phyloP scores from a whole-genome alignment of 2,329 filamentous ascomycete genomes.

The Aureobasidium sp. region DNA sequence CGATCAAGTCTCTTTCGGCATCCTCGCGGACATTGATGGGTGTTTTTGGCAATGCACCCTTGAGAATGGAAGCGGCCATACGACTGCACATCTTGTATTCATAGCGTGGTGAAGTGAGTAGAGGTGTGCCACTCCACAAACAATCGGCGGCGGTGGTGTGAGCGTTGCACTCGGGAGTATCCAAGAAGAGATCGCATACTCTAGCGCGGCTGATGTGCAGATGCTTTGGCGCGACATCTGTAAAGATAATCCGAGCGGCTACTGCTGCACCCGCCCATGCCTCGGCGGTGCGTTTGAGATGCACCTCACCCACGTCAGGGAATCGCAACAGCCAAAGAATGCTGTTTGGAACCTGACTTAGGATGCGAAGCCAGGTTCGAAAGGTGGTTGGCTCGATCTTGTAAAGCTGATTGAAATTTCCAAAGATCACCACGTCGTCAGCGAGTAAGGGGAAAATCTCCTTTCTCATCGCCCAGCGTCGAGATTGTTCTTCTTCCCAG shows the following conservation, averaged over 20 bases:
- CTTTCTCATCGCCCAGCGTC: constrained; percentile 93
- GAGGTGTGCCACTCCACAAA: constrained; percentile 94
- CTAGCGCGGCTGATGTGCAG: constrained; percentile 93
- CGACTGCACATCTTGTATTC: constrained; percentile 99
- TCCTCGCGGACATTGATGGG: constrained; percentile 63
- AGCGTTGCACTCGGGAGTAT: constrained; percentile 98
- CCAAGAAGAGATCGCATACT: constrained; percentile 94
- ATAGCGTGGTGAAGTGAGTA: constrained; percentile 91
- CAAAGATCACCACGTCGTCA: constrained; percentile 90
- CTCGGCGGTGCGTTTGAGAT: constrained; percentile 82
- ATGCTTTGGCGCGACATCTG: constrained; percentile 95
- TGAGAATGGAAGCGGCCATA: constrained; percentile 96
- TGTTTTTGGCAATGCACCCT: constrained; percentile 82
- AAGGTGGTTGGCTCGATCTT: constrained; percentile 99
- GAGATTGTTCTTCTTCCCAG: constrained; percentile 86
- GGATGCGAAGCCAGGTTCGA: constrained; percentile 93
- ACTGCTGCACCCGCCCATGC: constrained; percentile 89
- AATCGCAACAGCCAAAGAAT: constrained; percentile 98
- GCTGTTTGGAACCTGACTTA: constrained; percentile 85
- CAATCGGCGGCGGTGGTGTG: constrained; percentile 98
- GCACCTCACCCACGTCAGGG: constrained; percentile 90
- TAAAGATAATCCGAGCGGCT: constrained; percentile 90
- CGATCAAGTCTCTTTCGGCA: constrained; percentile 81
- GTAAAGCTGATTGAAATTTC: constrained; percentile 99
- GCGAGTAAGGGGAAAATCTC: constrained; percentile 86